phyloP scores from a whole-genome alignment of 345 rosid species.

The Salix caprea region DNA sequence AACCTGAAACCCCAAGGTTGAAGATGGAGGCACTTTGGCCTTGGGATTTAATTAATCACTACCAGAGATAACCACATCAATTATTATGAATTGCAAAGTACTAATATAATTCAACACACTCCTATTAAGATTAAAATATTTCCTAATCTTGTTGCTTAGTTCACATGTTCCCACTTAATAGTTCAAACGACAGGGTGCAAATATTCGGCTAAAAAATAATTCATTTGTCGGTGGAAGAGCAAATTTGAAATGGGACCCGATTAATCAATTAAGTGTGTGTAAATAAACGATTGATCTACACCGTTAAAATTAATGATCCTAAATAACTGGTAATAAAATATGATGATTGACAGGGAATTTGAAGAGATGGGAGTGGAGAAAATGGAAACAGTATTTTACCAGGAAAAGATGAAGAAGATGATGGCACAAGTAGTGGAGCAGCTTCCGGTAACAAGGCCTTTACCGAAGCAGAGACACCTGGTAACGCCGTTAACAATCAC shows the following conservation, averaged over 20 bases:
- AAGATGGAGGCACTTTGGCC: background rate
- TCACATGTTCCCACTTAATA: background rate
- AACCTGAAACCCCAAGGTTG: background rate
- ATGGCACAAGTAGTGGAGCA: conserved; percentile 56
- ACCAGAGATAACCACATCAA: background rate
- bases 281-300: background rate
- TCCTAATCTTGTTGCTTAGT: background rate
- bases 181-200: background rate
- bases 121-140: background rate
- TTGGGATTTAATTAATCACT: background rate
- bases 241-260: background rate
- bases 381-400: conserved; percentile 38
- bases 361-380: background rate
- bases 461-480: conserved; percentile 82
- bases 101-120: no score
- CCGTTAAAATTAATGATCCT: background rate
- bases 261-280: background rate
- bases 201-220: background rate
- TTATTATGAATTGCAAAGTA: no score
- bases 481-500: conserved; percentile 66
- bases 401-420: conserved; percentile 78
- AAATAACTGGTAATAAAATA: background rate
- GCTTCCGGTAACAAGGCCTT: conserved; percentile 63
- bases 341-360: background rate
- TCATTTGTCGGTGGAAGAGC: background rate